phyloP scores from a whole-genome alignment of 768 basidiomycete species.

The Naematelia aurantialba region DNA sequence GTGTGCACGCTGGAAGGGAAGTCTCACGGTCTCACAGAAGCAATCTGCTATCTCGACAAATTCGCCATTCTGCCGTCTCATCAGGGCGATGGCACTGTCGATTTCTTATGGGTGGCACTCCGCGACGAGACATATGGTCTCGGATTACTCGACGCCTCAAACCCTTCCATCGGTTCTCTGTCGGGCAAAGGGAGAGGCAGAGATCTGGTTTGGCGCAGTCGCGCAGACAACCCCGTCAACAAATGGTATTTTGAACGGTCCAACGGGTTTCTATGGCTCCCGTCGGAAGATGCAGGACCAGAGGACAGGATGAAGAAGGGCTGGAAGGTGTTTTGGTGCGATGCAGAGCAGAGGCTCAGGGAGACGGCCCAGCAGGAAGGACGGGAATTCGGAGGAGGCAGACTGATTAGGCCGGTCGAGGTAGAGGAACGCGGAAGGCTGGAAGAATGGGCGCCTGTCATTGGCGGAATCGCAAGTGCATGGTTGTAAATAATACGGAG shows the following conservation, averaged over 20 bases:
- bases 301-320: slow-evolving; percentile 53
- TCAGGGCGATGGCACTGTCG: slow-evolving; percentile 97
- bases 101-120: slow-evolving; percentile 97
- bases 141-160: slow-evolving; percentile 86
- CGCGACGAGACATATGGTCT: slow-evolving; percentile 98
- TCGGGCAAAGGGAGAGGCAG: slow-evolving; percentile 83
- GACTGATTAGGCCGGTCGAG: slow-evolving; percentile 53
- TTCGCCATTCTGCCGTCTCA: slow-evolving; percentile 92
- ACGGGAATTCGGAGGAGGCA: slow-evolving; percentile 52
- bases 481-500: slow-evolving; percentile 55
- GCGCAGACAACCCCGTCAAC: slow-evolving; percentile 91
- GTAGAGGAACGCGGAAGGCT: slow-evolving; percentile 67
- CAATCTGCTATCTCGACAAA: slow-evolving; percentile 87
- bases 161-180: slow-evolving; percentile 84
- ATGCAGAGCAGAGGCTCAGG: slow-evolving; percentile 80
- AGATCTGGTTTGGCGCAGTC: slow-evolving; percentile 92
- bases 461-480: slow-evolving; percentile 69
- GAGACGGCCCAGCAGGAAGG: slow-evolving; percentile 32
- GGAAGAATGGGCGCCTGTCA: slow-evolving; percentile 63
- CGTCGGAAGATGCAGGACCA: slow-evolving; percentile 50
- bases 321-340: slow-evolving; percentile 98
- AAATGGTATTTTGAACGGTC: slow-evolving; percentile 99
- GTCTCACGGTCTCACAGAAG: not conserved
- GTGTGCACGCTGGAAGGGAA: slow-evolving; percentile 71
- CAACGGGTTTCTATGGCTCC: slow-evolving; percentile 66